Evolutionary conservation across 176 grass and related monocot species (phyloP).

Genomic region (Typha latifolia): DNA sequence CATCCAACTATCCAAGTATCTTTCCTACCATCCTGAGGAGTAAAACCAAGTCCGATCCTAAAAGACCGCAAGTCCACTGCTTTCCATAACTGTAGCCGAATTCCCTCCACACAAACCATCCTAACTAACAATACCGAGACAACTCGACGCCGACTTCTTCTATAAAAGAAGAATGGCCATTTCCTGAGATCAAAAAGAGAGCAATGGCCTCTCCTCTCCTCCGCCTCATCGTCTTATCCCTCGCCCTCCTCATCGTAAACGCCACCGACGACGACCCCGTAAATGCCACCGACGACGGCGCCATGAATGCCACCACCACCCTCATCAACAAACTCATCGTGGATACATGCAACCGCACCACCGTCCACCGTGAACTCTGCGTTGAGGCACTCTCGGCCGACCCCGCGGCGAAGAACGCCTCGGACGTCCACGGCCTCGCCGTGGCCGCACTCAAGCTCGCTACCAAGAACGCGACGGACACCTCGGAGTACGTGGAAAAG

Average conservation of each 20-base stretch:
- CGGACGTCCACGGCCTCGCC: conserved; percentile 28
- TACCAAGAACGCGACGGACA: conserved; percentile 41
- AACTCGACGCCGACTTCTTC: not conserved
- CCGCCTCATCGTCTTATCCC: conserved; percentile 26
- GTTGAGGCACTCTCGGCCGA: conserved; percentile 36
- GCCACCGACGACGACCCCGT: not conserved
- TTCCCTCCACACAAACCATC: not conserved
- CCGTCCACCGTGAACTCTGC: conserved; percentile 39
- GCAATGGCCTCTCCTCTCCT: conserved; percentile 12
- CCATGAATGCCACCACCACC: conserved; percentile 1
- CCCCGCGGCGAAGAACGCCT: conserved; percentile 19
- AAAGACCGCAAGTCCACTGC: not conserved
- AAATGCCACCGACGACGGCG: not conserved
- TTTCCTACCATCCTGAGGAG: not conserved
- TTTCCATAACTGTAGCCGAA: not conserved
- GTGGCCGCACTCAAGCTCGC: conserved; percentile 28
- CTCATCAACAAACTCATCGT: conserved; percentile 13
- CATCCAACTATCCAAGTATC: not conserved
- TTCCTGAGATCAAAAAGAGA: not conserved
- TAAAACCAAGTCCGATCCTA: not conserved
- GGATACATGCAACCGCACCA: conserved; percentile 49
- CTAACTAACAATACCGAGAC: not conserved
- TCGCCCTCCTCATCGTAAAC: conserved; percentile 14
- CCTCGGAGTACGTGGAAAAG: conserved; percentile 27
- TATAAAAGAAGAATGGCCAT: conserved; percentile 11